phyloP scores from a whole-genome alignment of 306 rosid species.

The Sesbania bispinosa region DNA sequence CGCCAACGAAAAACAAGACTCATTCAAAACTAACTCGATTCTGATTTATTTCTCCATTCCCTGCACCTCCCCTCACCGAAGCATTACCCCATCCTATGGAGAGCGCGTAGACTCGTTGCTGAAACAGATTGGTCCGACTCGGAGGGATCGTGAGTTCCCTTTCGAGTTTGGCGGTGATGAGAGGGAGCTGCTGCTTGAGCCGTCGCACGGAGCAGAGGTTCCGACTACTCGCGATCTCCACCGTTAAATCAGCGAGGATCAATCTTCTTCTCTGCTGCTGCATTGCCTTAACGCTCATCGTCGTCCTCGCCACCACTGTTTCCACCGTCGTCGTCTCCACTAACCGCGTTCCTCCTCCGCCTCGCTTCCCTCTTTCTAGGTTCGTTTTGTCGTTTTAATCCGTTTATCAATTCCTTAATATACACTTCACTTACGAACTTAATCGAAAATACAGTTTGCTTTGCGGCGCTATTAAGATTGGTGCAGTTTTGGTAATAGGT shows the following conservation, averaged over 20 bases:
- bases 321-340: too few species aligned
- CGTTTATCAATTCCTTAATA: too few species aligned
- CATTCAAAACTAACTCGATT: neutral
- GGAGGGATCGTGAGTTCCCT: conserved; percentile 11
- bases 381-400: conserved; percentile 24
- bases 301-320: conserved; percentile 36
- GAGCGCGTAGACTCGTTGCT: neutral
- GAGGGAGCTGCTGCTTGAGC: conserved; percentile 46
- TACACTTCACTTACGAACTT: too few species aligned
- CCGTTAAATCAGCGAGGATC: conserved; percentile 64
- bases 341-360: conserved; percentile 9
- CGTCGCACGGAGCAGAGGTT: conserved; percentile 68
- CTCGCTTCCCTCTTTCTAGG: conserved; percentile 49
- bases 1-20: neutral
- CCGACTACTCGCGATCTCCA: conserved; percentile 46
- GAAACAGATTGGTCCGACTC: conserved; percentile 18
- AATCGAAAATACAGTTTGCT: too few species aligned
- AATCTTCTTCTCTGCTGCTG: conserved; percentile 59
- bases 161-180: conserved; percentile 52
- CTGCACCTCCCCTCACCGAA: conserved; percentile 8
- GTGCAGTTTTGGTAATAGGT: neutral
- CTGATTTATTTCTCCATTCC: neutral
- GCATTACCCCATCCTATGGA: neutral
- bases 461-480: too few species aligned
- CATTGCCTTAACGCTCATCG: conserved; percentile 51